These are phyloP conservation scores for Heracleum sosnowskyi DNA, from an alignment of 129 eudicot species.

Conservation along the genomic window DNA sequence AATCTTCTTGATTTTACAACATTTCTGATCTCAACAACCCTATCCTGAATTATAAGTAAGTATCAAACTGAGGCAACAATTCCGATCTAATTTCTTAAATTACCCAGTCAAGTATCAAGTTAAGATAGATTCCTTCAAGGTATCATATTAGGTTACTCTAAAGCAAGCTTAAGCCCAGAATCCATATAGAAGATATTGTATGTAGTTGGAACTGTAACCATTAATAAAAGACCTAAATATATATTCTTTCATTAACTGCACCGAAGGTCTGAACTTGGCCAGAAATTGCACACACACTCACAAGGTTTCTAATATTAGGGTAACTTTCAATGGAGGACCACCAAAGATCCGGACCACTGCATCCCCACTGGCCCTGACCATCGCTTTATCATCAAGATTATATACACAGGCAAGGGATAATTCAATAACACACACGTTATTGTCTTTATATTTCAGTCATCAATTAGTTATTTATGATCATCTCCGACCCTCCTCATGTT, in stretches of 20 bases:
- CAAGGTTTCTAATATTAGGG: background rate
- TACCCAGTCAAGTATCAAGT: background rate
- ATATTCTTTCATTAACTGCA: slow-evolving; percentile 5
- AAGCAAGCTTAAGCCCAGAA: background rate
- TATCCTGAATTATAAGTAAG: background rate
- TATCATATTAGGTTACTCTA: background rate
- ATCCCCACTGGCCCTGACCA: slow-evolving; percentile 6
- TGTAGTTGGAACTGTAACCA: background rate
- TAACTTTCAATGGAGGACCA: background rate
- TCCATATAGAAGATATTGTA: background rate
- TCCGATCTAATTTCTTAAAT: background rate
- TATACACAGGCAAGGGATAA: background rate
- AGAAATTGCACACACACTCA: background rate
- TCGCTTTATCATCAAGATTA: background rate
- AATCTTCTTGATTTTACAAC: background rate
- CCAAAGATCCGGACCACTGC: slow-evolving; percentile 6
- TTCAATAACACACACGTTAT: background rate
- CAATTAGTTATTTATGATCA: background rate
- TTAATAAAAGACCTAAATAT: background rate
- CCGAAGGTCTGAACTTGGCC: slow-evolving; percentile 5
- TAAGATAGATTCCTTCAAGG: background rate
- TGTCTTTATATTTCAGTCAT: background rate
- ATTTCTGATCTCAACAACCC: background rate
- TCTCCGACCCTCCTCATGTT: background rate
- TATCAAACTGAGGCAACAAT: background rate